Conservation (phyloP, 2,329 filamentous ascomycete species). For the Botryotinia convoluta region DNA sequence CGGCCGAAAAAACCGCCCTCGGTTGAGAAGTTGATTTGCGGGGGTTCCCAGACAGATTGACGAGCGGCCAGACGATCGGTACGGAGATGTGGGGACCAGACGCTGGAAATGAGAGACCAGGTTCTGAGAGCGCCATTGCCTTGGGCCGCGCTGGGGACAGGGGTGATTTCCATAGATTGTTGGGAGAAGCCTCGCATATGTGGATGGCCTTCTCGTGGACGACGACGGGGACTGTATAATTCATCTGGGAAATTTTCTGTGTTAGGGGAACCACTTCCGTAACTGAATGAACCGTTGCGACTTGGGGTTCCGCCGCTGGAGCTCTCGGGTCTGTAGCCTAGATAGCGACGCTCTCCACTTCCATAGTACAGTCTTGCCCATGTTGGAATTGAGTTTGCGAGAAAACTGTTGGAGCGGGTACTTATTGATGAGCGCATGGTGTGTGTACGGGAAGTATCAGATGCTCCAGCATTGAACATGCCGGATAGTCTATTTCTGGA, state of each 20-base stretch:
- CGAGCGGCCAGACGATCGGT: constrained; percentile 58
- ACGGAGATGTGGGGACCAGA: constrained; percentile 73
- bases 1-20: constrained; percentile 60
- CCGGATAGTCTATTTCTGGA: constrained; percentile 54
- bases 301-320: constrained; percentile 41
- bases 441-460: constrained; percentile 42
- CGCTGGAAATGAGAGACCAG: constrained; percentile 57
- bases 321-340: constrained; percentile 40
- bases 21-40: constrained; percentile 63
- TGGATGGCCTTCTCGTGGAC: constrained; percentile 42
- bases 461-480: constrained; percentile 47
- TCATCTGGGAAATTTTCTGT: constrained; percentile 48
- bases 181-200: constrained; percentile 26
- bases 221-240: constrained; percentile 48
- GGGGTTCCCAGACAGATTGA: constrained; percentile 69
- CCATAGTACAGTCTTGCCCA: constrained; percentile 67
- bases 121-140: constrained; percentile 31
- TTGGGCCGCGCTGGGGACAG: constrained; percentile 31
- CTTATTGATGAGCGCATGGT: constrained; percentile 39
- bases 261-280: constrained; percentile 48
- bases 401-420: constrained; percentile 46
- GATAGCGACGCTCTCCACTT: constrained; percentile 56
- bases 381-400: constrained; percentile 44
- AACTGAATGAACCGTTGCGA: constrained; percentile 44
- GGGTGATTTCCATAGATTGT: constrained; percentile 47